Percentiles rank a stretch among this genome's conserved stretches.
Conservation (phyloP, 2,329 filamentous ascomycete species). For the Coniella lustricola region DNA sequence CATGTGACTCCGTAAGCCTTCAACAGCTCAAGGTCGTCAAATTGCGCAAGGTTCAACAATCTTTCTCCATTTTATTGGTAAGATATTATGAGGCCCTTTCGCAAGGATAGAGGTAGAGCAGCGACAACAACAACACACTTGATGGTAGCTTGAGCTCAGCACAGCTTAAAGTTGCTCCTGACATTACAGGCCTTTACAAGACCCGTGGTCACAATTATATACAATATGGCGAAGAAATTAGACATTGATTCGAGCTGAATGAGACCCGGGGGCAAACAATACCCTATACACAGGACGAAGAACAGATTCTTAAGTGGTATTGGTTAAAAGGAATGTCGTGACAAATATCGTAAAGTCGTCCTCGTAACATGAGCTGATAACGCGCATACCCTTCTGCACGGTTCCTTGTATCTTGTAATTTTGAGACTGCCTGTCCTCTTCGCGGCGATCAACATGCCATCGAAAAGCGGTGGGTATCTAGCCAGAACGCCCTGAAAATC, state of each 20-base stretch:
- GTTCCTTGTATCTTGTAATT: constrained; percentile 8
- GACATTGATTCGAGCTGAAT: constrained; percentile 5
- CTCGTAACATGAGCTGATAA: constrained; percentile 10
- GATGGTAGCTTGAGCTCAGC: no score
- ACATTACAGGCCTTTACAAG: no score
- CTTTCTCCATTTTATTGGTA: no score
- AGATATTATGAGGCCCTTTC: no score
- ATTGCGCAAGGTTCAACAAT: no score
- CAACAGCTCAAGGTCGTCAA: no score
- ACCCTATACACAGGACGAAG: constrained; percentile 5
- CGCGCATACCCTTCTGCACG: constrained; percentile 7
- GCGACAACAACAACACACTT: no score
- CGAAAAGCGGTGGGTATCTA: constrained; percentile 17
- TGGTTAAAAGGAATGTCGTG: constrained; percentile 12
- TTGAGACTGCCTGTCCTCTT: not conserved
- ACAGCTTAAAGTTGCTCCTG: no score
- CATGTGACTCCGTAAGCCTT: no score
- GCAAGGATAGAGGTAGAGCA: no score
- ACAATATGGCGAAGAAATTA: constrained; percentile 7
- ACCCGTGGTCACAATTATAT: constrained; percentile 1
- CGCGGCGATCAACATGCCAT: constrained; percentile 4
- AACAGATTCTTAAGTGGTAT: constrained; percentile 3
- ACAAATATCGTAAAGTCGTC: constrained; percentile 13
- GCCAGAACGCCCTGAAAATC: constrained; percentile 20
- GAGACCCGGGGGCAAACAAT: constrained; percentile 2